These are phyloP conservation scores for Sphagnum fallax DNA, from an alignment of 228 moss, liverwort and hornwort genomes.

Conservation along the genomic window DNA sequence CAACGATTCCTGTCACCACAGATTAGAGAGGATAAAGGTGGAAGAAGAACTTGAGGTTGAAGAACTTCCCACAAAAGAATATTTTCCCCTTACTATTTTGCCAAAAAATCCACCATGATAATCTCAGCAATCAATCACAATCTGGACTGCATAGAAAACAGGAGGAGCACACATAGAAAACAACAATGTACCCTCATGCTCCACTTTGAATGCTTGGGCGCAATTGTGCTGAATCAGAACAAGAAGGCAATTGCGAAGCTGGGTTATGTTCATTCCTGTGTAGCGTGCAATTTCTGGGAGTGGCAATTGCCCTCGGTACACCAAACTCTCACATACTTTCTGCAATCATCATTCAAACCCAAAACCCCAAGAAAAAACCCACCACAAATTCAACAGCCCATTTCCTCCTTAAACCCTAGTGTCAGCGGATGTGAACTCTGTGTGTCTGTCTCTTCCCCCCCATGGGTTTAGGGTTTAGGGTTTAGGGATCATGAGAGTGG, in stretches of 20 bases:
- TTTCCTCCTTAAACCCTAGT: not conserved
- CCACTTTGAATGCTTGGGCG: constrained; percentile 90
- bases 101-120: not conserved
- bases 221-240: constrained; percentile 94
- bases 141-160: constrained; percentile 49
- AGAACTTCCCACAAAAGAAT: not conserved
- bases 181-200: constrained; percentile 46
- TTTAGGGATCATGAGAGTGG: too few relatives aligned
- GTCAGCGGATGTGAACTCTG: not conserved
- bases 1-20: not conserved
- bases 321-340: constrained; percentile 63
- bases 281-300: constrained; percentile 69
- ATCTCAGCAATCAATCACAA: not conserved
- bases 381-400: not conserved
- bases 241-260: constrained; percentile 67
- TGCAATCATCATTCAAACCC: constrained; percentile 12
- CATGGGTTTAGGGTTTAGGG: not conserved
- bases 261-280: constrained; percentile 37
- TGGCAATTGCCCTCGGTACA: constrained; percentile 57
- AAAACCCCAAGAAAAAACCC: not conserved
- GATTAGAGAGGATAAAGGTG: not conserved
- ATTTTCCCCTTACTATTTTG: constrained; percentile 1
- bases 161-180: constrained; percentile 18
- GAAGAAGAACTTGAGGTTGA: not conserved
- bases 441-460: not conserved